phyloP scores from a whole-genome alignment of 148 eudicot species.

The Rhododendron kiyosumense region DNA sequence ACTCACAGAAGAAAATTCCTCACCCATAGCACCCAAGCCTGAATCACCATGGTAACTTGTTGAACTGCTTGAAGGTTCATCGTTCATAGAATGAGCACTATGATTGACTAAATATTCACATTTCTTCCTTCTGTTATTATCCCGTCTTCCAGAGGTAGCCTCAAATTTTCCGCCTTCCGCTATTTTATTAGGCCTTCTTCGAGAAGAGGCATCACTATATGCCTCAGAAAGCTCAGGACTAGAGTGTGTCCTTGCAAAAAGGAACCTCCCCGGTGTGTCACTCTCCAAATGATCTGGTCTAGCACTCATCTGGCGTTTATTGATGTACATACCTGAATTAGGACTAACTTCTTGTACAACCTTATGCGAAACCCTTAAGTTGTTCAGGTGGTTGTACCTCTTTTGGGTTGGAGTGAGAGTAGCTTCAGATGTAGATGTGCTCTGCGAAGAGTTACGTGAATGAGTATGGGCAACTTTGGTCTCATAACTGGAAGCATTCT shows the following conservation, averaged over 20 bases:
- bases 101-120: constrained; percentile 25
- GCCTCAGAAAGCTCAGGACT: constrained; percentile 77
- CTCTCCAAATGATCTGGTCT: constrained; percentile 35
- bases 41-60: constrained; percentile 21
- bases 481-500: constrained; percentile 24
- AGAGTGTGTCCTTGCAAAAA: constrained; percentile 72
- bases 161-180: constrained; percentile 41
- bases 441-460: constrained; percentile 23
- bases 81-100: constrained; percentile 23
- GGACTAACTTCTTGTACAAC: constrained; percentile 22
- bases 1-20: constrained; percentile 35
- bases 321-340: constrained; percentile 18
- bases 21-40: constrained; percentile 18
- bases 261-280: constrained; percentile 51
- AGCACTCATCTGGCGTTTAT: constrained; percentile 14
- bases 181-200: constrained; percentile 29
- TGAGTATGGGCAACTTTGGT: constrained; percentile 25
- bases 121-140: constrained; percentile 39
- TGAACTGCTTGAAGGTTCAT: neutral
- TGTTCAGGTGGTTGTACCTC: constrained; percentile 24
- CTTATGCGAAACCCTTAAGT: constrained; percentile 26
- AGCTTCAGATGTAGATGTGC: constrained; percentile 19
- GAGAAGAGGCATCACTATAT: constrained; percentile 39
- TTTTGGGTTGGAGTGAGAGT: constrained; percentile 36
- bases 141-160: constrained; percentile 27